Evolutionary conservation across 2,329 filamentous ascomycete genomes (phyloP), one percentile per base, ranked within the genome.

Genomic region (Xylariaceae sp.): DNA sequence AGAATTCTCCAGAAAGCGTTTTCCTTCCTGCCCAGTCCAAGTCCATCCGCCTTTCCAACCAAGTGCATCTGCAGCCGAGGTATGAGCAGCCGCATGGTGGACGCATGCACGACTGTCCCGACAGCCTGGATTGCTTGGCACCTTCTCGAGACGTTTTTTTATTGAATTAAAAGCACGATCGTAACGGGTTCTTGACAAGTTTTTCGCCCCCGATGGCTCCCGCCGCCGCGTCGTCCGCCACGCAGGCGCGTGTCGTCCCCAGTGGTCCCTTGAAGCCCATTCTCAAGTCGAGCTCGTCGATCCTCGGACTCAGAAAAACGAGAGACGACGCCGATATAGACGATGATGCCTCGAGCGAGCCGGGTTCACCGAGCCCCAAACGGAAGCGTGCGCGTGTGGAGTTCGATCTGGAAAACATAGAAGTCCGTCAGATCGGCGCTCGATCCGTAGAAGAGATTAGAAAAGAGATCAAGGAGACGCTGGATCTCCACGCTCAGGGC

Each of bases 311-410:
- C 35, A 72, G 76, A 62, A 79, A 78, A 59, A 58, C 66, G 63
- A 71, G 74, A 59, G 74, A 77, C 59, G 73, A 82, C 67, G 76
- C 75, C 59, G 74, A 72, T 39, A 69, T 75, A 47, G 76, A 76
- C 57, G 75, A 78, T 59, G 68, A 74, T 10, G 61, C 73, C n/a
- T 64, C 63, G 58, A 67, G 18, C 42, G 66, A 65, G 44, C 69
- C 73, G 37, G 73, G 76, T 23, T 69, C 73, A 11, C 74, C 77
- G 54, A 80, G 74, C 64, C 79, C 78, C 2, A 75, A 71, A 37
- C 85, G 72, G 39, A 85, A 85, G 69, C 78, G 81, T 44, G 80
- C 79, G 61, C 83, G 80, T 66, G 83, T 86, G 53, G 74, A 82
- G 51, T 85, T 85, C 64, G 82, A 85, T 73, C 77, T 85, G 62